Evolutionary conservation across 2,329 filamentous ascomycete genomes (phyloP), one percentile per base, ranked within the genome.

Genomic region (Alternaria solani): DNA sequence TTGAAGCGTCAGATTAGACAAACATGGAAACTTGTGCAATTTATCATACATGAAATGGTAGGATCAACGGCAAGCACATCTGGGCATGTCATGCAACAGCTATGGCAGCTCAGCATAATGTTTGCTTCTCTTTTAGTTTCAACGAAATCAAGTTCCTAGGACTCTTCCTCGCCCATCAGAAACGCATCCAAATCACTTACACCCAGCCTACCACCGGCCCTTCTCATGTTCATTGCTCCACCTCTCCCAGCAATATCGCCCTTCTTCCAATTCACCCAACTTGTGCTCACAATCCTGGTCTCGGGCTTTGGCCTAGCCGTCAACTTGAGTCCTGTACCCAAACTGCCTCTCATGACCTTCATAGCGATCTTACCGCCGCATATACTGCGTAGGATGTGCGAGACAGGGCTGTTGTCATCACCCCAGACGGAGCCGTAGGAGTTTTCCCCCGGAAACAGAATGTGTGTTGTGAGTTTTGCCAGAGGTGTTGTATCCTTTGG

Each of bases 361-460:
- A 71, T 70, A 12, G 64, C 61, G n/a, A 81, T 77, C 34, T 75
- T 75, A 18, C 75, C 80, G 23, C 70, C 72, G 48, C 66, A 71
- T n/a, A 79, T 73, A 58, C 76, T 79, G 25, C 72, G 68, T 47
- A 82, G 59, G 2, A 78, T 75, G 25, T 79, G 68, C 7, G 70
- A 73, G 48, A 79, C 65, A 0, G 80, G 79, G 18, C 73, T 77
- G 42, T 69, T 56, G 28, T 79, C 74, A 57, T 80, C 77, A 30
- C 72, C 68, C 79, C 80, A 82, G 7, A 81, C 75, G 8, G 64
- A 69, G 43, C 65, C 69, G 64, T 80, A 81, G 11, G 73, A 70
- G 41, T 77, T 71, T 4, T 71, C 68, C 8, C 78, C 79, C 0
- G 80, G 77, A 46, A 79, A 81, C 57, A 79, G 77, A 46, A 81